A percentile compares a stretch with the other conserved stretches of the same genome.
These are phyloP conservation scores for Arbutus unedo DNA, from an alignment of 148 eudicot species.

Conservation along the genomic window DNA sequence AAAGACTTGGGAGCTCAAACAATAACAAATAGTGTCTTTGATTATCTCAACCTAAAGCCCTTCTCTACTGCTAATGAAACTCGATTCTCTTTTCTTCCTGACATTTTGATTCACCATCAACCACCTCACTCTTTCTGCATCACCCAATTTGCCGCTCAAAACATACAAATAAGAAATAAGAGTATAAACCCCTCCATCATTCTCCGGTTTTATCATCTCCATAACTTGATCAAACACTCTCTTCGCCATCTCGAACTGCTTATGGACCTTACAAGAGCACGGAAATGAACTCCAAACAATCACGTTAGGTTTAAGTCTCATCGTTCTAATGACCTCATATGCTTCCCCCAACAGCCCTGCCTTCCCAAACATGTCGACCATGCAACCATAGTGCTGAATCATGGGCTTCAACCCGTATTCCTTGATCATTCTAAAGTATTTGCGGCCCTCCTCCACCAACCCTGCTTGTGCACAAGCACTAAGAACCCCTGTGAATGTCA, in stretches of 20 bases:
- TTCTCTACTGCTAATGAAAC: conserved; percentile 29
- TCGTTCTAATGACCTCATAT: no score
- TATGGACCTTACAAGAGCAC: no score
- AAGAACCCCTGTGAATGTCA: conserved; percentile 46
- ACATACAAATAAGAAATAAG: conserved; percentile 37
- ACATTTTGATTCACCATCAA: conserved; percentile 37
- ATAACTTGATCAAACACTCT: no score
- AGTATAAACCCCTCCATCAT: conserved; percentile 43
- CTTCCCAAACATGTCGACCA: conserved; percentile 49
- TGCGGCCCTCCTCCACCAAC: conserved; percentile 40
- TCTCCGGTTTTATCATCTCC: no score
- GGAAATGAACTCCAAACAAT: no score
- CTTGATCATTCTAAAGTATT: conserved; percentile 33
- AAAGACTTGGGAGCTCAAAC: no score
- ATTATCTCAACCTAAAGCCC: neutral
- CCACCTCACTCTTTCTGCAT: conserved; percentile 38
- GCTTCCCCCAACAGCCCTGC: conserved; percentile 40
- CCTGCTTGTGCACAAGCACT: conserved; percentile 48
- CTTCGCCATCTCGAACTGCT: no score
- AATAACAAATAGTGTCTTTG: no score
- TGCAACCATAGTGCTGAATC: conserved; percentile 49
- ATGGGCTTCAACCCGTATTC: conserved; percentile 28
- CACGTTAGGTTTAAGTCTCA: no score
- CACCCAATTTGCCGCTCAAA: conserved; percentile 34
- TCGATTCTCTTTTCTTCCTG: conserved; percentile 38